Evolutionary conservation across 106 monocot genomes (phyloP).

Genomic region (Dioscorea dumetorum): DNA sequence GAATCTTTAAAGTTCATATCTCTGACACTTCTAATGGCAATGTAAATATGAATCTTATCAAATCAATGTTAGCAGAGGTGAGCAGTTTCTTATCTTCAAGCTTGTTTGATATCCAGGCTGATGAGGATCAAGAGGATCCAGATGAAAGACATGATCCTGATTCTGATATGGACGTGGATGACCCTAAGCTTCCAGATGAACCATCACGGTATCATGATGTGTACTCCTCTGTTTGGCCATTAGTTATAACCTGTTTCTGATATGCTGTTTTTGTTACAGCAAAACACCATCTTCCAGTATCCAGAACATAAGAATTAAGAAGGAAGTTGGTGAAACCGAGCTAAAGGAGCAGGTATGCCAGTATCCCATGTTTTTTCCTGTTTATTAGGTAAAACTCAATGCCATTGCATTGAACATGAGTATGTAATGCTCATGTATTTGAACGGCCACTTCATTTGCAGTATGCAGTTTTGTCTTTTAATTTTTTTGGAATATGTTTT

Average conservation of each 20-base stretch:
- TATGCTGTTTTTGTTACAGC: conserved; percentile 11
- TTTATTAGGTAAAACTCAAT: neutral
- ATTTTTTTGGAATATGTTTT: neutral
- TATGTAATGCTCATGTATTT: too few species aligned
- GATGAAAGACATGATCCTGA: conserved; percentile 71
- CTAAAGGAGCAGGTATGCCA: conserved; percentile 23
- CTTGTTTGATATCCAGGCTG: conserved; percentile 27
- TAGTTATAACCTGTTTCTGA: neutral
- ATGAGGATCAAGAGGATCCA: conserved; percentile 63
- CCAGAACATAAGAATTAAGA: conserved; percentile 23
- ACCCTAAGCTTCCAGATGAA: conserved; percentile 28
- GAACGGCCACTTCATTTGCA: neutral
- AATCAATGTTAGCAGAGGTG: too few species aligned
- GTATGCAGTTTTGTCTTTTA: neutral
- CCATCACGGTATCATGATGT: conserved; percentile 28
- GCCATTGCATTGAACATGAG: neutral
- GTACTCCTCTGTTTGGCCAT: neutral
- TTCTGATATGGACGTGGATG: conserved; percentile 51
- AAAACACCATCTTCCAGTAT: conserved; percentile 14
- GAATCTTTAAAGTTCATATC: too few species aligned
- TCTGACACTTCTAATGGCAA: too few species aligned
- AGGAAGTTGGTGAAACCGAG: conserved; percentile 25
- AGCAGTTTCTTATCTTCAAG: neutral
- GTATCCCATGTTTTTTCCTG: neutral
- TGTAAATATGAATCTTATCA: too few species aligned